phyloP scores from a whole-genome alignment of 805 yeast genomes.

The Wickerhamomyces alni region DNA sequence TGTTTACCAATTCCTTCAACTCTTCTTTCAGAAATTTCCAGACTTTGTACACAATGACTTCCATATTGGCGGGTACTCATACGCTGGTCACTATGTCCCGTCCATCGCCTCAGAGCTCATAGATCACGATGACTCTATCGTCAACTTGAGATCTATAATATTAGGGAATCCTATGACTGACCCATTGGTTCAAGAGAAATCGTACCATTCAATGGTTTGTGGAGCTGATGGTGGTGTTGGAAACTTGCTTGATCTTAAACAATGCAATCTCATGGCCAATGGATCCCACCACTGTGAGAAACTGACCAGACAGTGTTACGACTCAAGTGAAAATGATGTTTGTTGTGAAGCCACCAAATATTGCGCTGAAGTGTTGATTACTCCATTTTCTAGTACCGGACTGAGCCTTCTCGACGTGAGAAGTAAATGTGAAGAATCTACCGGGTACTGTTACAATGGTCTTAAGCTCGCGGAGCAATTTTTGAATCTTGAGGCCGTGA shows the following conservation, averaged over 20 bases:
- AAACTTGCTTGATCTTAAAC: conserved; percentile 64
- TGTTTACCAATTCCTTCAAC: conserved; percentile 74
- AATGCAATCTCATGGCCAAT: conserved; percentile 58
- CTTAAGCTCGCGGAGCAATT: conserved; percentile 63
- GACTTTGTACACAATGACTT: conserved; percentile 51
- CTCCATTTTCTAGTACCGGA: conserved; percentile 70
- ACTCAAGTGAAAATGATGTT: conserved; percentile 52
- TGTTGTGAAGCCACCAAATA: conserved; percentile 82
- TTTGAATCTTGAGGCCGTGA: conserved; percentile 67
- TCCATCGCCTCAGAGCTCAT: conserved; percentile 52
- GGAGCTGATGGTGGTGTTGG: conserved; percentile 75
- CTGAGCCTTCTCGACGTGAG: conserved; percentile 85
- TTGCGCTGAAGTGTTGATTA: conserved; percentile 66
- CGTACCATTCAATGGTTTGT: conserved; percentile 92
- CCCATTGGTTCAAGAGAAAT: conserved; percentile 68
- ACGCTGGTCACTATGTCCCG: conserved; percentile 82
- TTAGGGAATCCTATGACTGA: conserved; percentile 94
- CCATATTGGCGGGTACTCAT: conserved; percentile 82
- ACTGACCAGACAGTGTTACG: conserved; percentile 61
- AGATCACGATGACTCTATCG: conserved; percentile 37
- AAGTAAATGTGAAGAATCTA: conserved; percentile 63
- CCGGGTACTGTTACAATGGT: conserved; percentile 69
- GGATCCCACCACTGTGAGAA: conserved; percentile 58
- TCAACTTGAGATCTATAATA: conserved; percentile 69
- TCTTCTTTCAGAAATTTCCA: conserved; percentile 82